Conservation (phyloP, 139 green algal species). For the Chlorella vulgaris region DNA sequence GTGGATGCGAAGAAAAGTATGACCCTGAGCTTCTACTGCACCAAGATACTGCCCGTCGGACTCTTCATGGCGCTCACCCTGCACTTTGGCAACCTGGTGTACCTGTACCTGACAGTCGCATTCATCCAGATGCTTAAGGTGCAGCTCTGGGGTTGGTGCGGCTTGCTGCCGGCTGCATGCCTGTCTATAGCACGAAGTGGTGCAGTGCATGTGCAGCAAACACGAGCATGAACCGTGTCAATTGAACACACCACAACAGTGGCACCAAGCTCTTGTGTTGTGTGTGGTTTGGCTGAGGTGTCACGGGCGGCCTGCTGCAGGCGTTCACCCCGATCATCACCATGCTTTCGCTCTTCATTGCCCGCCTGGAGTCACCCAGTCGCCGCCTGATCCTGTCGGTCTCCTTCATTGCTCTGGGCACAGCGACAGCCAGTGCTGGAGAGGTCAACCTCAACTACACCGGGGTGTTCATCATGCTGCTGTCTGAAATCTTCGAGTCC, state of each 20-base stretch:
- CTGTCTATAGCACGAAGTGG: too few species aligned
- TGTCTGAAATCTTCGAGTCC: conserved; percentile 72
- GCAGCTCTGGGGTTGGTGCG: not conserved
- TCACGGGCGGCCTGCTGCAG: too few species aligned
- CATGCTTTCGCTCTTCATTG: conserved; percentile 83
- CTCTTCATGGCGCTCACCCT: conserved; percentile 61
- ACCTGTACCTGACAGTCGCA: conserved; percentile 60
- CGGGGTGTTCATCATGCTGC: conserved; percentile 79
- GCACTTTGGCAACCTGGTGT: conserved; percentile 67
- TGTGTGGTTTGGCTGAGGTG: too few species aligned
- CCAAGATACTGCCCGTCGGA: conserved; percentile 65
- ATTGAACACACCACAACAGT: too few species aligned
- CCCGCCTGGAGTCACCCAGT: conserved; percentile 74
- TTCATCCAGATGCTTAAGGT: conserved; percentile 69
- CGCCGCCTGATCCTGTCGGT: conserved; percentile 60
- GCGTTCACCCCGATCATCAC: conserved; percentile 91
- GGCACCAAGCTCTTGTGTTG: too few species aligned
- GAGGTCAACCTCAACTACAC: conserved; percentile 68
- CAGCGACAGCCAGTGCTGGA: conserved; percentile 73
- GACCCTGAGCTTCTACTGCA: conserved; percentile 52
- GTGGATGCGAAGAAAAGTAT: conserved; percentile 68
- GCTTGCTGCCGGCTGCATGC: not conserved
- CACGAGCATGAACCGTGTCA: too few species aligned
- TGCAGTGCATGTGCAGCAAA: too few species aligned
- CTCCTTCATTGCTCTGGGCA: conserved; percentile 70